phyloP scores from a whole-genome alignment of 371 early-diverging fungal genomes.

The Mucor velutinosus region DNA sequence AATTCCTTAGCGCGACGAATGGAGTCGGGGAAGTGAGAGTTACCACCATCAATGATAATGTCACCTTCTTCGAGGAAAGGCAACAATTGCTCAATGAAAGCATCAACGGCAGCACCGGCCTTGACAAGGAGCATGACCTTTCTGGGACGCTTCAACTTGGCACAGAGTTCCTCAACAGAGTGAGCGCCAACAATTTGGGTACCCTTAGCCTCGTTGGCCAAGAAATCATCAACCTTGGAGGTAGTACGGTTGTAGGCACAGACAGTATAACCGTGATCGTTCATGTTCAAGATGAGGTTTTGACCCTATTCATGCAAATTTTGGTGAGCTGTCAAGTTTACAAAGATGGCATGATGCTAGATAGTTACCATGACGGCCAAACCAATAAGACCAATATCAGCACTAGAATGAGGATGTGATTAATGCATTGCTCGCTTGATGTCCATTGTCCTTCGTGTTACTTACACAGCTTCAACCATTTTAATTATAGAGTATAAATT shows the following conservation, averaged over 20 bases:
- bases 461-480: conserved; percentile 37
- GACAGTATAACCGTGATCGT: conserved; percentile 93
- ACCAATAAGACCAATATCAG: conserved; percentile 99
- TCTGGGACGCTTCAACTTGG: conserved; percentile 92
- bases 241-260: conserved; percentile 98
- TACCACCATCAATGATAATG: conserved; percentile 99
- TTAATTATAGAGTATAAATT: conserved; percentile 5
- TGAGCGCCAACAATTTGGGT: conserved; percentile 94
- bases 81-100: conserved; percentile 88
- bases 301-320: conserved; percentile 70
- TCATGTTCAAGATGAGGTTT: conserved; percentile 98
- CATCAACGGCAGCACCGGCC: conserved; percentile 96
- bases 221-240: conserved; percentile 93
- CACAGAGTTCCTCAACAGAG: conserved; percentile 90
- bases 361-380: conserved; percentile 97
- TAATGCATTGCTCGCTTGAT: background rate
- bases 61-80: conserved; percentile 90
- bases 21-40: conserved; percentile 98
- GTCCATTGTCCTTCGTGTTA: background rate
- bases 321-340: background rate
- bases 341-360: background rate
- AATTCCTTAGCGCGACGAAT: conserved; percentile 88
- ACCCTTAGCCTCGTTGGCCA: conserved; percentile 96
- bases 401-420: conserved; percentile 52
- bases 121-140: conserved; percentile 98